A percentile compares a stretch with the other conserved stretches of the same genome.
Conservation (phyloP, 75 land plant species). For the Larix kaempferi region DNA sequence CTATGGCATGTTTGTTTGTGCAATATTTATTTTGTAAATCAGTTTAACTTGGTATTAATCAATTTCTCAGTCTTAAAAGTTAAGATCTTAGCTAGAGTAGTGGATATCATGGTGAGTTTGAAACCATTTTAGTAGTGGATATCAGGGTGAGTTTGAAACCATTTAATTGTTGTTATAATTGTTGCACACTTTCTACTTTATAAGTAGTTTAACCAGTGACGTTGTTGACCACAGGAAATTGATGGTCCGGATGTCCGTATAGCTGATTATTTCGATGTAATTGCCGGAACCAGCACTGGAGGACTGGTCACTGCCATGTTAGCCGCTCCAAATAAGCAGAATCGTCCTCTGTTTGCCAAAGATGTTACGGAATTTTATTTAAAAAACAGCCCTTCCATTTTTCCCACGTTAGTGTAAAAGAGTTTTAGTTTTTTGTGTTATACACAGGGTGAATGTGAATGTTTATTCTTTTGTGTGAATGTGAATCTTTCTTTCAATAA, state of each 20-base stretch:
- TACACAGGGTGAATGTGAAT: background rate
- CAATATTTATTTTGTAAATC: too few species aligned
- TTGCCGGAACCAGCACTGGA: constrained; percentile 64
- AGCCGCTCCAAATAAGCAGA: constrained; percentile 33
- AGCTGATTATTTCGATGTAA: constrained; percentile 60
- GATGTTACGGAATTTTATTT: constrained; percentile 30
- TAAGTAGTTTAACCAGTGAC: too few species aligned
- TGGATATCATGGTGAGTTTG: too few species aligned
- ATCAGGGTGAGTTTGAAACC: too few species aligned
- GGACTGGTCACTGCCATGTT: constrained; percentile 54
- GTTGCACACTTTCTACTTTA: too few species aligned
- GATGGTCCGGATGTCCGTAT: constrained; percentile 49
- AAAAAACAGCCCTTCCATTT: constrained; percentile 13
- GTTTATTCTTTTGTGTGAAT: too few species aligned
- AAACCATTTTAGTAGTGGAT: too few species aligned
- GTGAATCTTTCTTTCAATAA: background rate
- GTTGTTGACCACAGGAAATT: constrained; percentile 16
- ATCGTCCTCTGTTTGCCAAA: constrained; percentile 47
- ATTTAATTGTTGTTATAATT: too few species aligned
- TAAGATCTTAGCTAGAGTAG: too few species aligned
- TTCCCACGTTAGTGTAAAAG: constrained; percentile 11
- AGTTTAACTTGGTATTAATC: too few species aligned
- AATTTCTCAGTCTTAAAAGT: too few species aligned
- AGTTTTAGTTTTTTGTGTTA: background rate
- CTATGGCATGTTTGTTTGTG: too few species aligned